Evolutionary conservation across 352 stramenopile species (phyloP).

Genomic region (Phytophthora pisi): DNA sequence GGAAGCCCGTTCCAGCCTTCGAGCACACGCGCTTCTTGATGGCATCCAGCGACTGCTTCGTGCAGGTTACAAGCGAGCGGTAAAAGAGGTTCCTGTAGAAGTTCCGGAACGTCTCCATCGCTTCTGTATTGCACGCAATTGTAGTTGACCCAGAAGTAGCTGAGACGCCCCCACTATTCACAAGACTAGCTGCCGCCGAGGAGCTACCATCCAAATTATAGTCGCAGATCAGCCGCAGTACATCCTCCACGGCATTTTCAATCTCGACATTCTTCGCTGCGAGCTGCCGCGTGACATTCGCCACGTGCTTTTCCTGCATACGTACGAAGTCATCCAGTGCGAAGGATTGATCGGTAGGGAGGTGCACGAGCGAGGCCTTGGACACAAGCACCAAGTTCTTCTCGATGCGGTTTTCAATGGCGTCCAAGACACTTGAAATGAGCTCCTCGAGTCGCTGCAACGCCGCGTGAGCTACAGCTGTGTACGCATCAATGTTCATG

Average conservation of each 20-base stretch:
- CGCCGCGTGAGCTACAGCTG: slow-evolving; percentile 59
- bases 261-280: slow-evolving; percentile 86
- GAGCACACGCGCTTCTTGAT: slow-evolving; percentile 88
- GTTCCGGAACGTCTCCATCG: slow-evolving; percentile 55
- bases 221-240: slow-evolving; percentile 68
- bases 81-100: slow-evolving; percentile 90
- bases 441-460: slow-evolving; percentile 82
- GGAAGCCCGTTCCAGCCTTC: slow-evolving; percentile 76
- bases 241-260: slow-evolving; percentile 86
- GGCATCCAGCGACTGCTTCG: slow-evolving; percentile 75
- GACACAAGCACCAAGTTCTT: slow-evolving; percentile 87
- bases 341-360: slow-evolving; percentile 84
- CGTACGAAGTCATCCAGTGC: slow-evolving; percentile 89
- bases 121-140: slow-evolving; percentile 40
- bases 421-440: slow-evolving; percentile 82
- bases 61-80: slow-evolving; percentile 77
- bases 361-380: slow-evolving; percentile 74
- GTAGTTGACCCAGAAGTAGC: background rate
- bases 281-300: slow-evolving; percentile 59
- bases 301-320: slow-evolving; percentile 82
- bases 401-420: slow-evolving; percentile 86
- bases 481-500: slow-evolving; percentile 91
- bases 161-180: background rate
- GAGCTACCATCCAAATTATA: slow-evolving; percentile 63
- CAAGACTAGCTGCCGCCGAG: background rate